phyloP scores from a whole-genome alignment of 768 basidiomycete genomes.

The Rhodotorula toruloides region DNA sequence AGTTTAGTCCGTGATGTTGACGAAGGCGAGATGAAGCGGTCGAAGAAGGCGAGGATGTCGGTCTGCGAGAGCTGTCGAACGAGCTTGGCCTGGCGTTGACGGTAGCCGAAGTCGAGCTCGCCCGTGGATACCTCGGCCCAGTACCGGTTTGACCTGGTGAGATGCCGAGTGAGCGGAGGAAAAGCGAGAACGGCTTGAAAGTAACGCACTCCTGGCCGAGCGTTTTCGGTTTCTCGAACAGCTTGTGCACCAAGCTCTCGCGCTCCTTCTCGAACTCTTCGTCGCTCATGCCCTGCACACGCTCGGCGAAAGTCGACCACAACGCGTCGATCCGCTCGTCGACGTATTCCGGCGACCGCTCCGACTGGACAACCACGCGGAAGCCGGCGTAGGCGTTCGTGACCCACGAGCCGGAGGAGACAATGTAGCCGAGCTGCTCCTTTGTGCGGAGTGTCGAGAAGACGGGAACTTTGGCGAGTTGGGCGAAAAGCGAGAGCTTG shows the following conservation, averaged over 20 bases:
- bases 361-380: conserved; percentile 80
- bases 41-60: conserved; percentile 71
- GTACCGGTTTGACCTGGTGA: conserved; percentile 63
- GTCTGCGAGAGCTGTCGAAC: conserved; percentile 64
- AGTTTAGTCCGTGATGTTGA: conserved; percentile 68
- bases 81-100: conserved; percentile 71
- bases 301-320: conserved; percentile 60
- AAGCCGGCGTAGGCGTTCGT: conserved; percentile 67
- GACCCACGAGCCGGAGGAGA: conserved; percentile 50
- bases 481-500: conserved; percentile 64
- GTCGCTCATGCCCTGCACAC: conserved; percentile 62
- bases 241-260: conserved; percentile 71
- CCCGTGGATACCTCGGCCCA: conserved; percentile 68
- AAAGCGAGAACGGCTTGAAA: too few relatives aligned
- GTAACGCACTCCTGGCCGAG: conserved; percentile 66
- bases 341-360: conserved; percentile 69
- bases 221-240: conserved; percentile 82
- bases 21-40: conserved; percentile 59
- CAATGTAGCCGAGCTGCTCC: conserved; percentile 93
- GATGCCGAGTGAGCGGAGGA: conserved; percentile 60
- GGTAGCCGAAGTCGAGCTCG: conserved; percentile 76
- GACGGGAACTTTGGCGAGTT: conserved; percentile 80
- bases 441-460: conserved; percentile 83
- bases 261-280: conserved; percentile 77
- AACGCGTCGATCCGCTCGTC: conserved; percentile 89